Evolutionary conservation across 192 early-diverging fungal species (phyloP).

Genomic region (Gaertneriomyces sp.): DNA sequence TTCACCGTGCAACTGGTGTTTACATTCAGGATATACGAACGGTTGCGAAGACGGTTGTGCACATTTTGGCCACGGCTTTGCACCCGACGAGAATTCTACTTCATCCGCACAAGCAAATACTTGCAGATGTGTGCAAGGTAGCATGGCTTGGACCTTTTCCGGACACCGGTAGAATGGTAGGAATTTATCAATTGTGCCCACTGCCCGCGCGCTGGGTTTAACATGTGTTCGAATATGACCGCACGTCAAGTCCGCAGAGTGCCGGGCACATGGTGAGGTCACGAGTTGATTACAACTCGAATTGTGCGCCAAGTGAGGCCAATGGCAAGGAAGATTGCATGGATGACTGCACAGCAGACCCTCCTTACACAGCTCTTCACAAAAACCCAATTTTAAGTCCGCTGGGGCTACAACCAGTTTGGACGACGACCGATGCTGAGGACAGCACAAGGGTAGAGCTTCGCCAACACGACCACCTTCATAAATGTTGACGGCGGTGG

Average conservation of each 20-base stretch:
- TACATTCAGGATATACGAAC: slow-evolving; percentile 19
- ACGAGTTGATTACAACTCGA: slow-evolving; percentile 7
- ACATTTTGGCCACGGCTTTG: slow-evolving; percentile 16
- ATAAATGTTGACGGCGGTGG: background rate
- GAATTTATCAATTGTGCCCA: slow-evolving; percentile 3
- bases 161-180: slow-evolving; percentile 8
- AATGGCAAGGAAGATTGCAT: slow-evolving; percentile 24
- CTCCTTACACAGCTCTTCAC: slow-evolving; percentile 22
- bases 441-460: slow-evolving; percentile 23
- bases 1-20: slow-evolving; percentile 22
- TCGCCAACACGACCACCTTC: slow-evolving; percentile 13
- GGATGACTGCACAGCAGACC: slow-evolving; percentile 20
- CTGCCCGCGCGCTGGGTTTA: background rate
- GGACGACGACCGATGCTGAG: slow-evolving; percentile 18
- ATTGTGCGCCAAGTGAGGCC: slow-evolving; percentile 19
- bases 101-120: slow-evolving; percentile 23
- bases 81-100: slow-evolving; percentile 3
- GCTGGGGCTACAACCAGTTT: background rate
- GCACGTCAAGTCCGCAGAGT: slow-evolving; percentile 17
- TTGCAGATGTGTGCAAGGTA: slow-evolving; percentile 24
- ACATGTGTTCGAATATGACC: slow-evolving; percentile 6
- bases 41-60: slow-evolving; percentile 5
- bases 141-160: slow-evolving; percentile 12
- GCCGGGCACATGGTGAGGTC: slow-evolving; percentile 13
- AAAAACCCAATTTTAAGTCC: slow-evolving; percentile 24